These are phyloP conservation scores for Coemansia sp. DNA, from an alignment of 192 early-diverging fungal genomes.

Conservation along the genomic window DNA sequence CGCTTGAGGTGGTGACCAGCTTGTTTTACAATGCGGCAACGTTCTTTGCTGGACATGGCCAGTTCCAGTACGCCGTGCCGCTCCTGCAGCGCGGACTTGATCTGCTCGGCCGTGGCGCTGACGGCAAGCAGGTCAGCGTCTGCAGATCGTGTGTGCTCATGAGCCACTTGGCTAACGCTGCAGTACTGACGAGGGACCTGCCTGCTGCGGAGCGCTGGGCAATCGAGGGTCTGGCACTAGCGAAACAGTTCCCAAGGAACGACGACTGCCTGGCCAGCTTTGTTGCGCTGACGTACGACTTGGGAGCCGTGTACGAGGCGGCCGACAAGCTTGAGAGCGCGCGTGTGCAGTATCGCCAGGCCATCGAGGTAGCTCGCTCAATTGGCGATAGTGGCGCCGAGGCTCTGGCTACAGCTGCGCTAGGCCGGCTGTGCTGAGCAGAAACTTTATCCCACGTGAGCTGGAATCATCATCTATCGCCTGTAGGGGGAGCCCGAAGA, in stretches of 20 bases:
- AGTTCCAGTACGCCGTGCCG: constrained; percentile 37
- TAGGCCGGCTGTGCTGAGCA: constrained; percentile 5
- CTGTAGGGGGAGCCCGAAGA: background rate
- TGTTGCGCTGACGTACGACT: constrained; percentile 43
- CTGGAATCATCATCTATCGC: background rate
- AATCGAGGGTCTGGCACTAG: constrained; percentile 40
- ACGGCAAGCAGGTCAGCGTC: constrained; percentile 26
- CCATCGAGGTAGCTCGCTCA: constrained; percentile 21
- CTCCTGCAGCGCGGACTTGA: constrained; percentile 48
- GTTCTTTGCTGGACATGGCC: constrained; percentile 33
- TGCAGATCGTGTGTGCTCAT: constrained; percentile 46
- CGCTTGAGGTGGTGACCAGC: constrained; percentile 39
- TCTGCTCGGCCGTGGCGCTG: constrained; percentile 36
- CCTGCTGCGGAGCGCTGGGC: constrained; percentile 33
- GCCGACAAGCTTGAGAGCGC: constrained; percentile 29
- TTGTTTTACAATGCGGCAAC: constrained; percentile 51
- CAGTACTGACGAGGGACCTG: constrained; percentile 25
- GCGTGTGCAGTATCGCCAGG: constrained; percentile 48
- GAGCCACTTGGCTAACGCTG: constrained; percentile 51
- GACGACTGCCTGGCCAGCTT: constrained; percentile 50
- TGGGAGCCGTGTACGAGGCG: constrained; percentile 46
- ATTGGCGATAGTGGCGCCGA: constrained; percentile 25
- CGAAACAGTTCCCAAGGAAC: constrained; percentile 40
- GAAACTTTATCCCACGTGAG: background rate
- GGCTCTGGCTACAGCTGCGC: constrained; percentile 20